These are phyloP conservation scores for Pulveroboletus ravenelii DNA, from an alignment of 768 basidiomycete genomes.

Conservation along the genomic window DNA sequence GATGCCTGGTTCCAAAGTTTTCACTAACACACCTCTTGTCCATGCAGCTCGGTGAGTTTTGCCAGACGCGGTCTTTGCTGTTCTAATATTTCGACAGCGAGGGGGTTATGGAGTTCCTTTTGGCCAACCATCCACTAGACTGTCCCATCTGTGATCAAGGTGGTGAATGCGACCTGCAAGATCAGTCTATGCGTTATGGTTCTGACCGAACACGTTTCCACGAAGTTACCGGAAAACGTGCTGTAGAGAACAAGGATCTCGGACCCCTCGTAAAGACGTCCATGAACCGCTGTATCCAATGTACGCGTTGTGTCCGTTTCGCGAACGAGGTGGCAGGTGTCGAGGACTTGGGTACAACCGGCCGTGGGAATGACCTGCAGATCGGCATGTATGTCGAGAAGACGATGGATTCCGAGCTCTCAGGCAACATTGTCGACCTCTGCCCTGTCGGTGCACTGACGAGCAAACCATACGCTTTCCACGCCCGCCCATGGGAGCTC, in stretches of 20 bases:
- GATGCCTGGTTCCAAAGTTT: conserved; percentile 90
- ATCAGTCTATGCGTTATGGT: conserved; percentile 99
- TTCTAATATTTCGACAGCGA: conserved; percentile 48
- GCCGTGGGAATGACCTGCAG: conserved; percentile 96
- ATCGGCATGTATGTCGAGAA: conserved; percentile 99
- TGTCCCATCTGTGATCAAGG: conserved; percentile 99
- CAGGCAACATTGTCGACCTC: conserved; percentile 94
- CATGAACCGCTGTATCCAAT: conserved; percentile 99
- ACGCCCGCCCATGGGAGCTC: conserved; percentile 96
- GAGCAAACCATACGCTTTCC: conserved; percentile 97
- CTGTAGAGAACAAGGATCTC: conserved; percentile 96
- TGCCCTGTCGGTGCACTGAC: conserved; percentile 98
- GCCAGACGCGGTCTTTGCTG: neutral
- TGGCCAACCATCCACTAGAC: conserved; percentile 96
- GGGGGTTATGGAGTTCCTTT: conserved; percentile 98
- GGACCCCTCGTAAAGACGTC: conserved; percentile 98
- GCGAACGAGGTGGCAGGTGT: conserved; percentile 99
- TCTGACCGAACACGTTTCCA: conserved; percentile 97
- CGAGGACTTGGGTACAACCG: conserved; percentile 94
- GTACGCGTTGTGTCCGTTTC: conserved; percentile 97
- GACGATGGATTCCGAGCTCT: conserved; percentile 95
- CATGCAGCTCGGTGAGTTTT: conserved; percentile 71
- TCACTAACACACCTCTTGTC: conserved; percentile 87
- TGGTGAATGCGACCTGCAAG: conserved; percentile 97
- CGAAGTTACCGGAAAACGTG: conserved; percentile 96